These are phyloP conservation scores for Kwoniella pini DNA, from an alignment of 768 basidiomycete genomes.

Conservation along the genomic window DNA sequence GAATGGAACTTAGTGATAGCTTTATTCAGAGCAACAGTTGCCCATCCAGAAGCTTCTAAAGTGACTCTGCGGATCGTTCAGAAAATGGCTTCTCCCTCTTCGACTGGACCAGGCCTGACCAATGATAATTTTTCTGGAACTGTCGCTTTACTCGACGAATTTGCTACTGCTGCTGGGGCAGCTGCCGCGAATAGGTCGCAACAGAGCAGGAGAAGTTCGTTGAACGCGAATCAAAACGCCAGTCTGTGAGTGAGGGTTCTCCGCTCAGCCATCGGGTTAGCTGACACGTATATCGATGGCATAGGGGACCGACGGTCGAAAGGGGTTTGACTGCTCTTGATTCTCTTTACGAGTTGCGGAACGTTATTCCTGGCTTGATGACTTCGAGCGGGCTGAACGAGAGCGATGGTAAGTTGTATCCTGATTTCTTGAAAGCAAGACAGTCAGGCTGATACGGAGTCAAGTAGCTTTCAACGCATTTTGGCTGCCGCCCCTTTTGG, in stretches of 20 bases:
- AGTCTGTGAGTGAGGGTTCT: constrained; percentile 32
- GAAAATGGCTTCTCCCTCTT: constrained; percentile 65
- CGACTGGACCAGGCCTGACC: constrained; percentile 59
- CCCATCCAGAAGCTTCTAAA: constrained; percentile 83
- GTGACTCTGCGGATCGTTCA: constrained; percentile 78
- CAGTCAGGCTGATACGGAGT: neutral
- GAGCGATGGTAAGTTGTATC: constrained; percentile 51
- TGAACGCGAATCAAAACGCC: constrained; percentile 17
- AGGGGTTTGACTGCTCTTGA: constrained; percentile 83
- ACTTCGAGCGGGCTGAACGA: constrained; percentile 54
- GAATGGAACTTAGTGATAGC: constrained; percentile 95
- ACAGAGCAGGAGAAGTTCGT: constrained; percentile 58
- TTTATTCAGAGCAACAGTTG: constrained; percentile 77
- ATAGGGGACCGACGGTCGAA: constrained; percentile 72
- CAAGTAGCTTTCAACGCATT: constrained; percentile 71
- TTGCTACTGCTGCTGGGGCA: constrained; percentile 71
- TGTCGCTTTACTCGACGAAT: constrained; percentile 79
- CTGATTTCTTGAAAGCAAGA: too few species aligned
- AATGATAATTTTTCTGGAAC: constrained; percentile 79
- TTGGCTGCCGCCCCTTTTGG: constrained; percentile 71
- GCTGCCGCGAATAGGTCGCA: constrained; percentile 64
- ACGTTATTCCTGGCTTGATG: constrained; percentile 64
- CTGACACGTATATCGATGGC: neutral
- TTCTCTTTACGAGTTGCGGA: constrained; percentile 71
- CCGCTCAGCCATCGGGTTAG: neutral